phyloP scores from a whole-genome alignment of 2,329 filamentous ascomycete species.

The Nemania sp. region DNA sequence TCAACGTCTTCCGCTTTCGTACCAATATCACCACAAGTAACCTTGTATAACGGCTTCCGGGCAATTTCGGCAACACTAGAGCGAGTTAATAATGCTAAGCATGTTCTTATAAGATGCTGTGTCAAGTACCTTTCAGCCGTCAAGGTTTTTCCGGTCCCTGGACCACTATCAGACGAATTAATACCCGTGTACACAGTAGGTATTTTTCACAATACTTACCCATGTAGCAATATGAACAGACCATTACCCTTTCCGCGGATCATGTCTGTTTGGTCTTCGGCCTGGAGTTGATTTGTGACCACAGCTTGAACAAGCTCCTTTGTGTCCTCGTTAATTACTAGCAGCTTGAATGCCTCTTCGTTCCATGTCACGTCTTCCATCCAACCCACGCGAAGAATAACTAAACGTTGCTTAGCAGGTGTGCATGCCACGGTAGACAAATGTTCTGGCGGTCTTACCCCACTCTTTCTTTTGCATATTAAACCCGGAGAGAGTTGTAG shows the following conservation, averaged over 20 bases:
- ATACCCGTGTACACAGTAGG: not conserved
- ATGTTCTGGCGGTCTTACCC: conserved; percentile 1
- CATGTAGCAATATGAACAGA: conserved; percentile 9
- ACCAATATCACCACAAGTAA: conserved; percentile 16
- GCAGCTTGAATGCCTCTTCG: conserved; percentile 7
- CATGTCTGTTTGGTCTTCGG: conserved; percentile 6
- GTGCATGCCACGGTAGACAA: not conserved
- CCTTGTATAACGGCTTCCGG: conserved; percentile 9
- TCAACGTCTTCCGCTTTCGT: conserved; percentile 9
- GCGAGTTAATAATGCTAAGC: not conserved
- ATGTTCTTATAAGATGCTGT: too few relatives aligned
- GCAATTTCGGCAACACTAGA: conserved; percentile 17
- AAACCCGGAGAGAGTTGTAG: conserved; percentile 11
- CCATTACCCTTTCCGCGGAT: conserved; percentile 11
- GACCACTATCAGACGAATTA: conserved; percentile 4
- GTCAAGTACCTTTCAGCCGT: conserved; percentile 11
- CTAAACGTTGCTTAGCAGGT: not conserved
- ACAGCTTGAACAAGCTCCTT: conserved; percentile 13
- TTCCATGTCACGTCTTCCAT: conserved; percentile 13
- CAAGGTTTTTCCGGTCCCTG: conserved; percentile 12
- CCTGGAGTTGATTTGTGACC: conserved; percentile 10
- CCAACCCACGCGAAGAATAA: conserved; percentile 8
- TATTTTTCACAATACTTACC: not conserved
- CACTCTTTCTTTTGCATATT: conserved; percentile 19
- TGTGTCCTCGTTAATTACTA: conserved; percentile 6